phyloP scores from a whole-genome alignment of 306 rosid species.

The Castanospermum australe region DNA sequence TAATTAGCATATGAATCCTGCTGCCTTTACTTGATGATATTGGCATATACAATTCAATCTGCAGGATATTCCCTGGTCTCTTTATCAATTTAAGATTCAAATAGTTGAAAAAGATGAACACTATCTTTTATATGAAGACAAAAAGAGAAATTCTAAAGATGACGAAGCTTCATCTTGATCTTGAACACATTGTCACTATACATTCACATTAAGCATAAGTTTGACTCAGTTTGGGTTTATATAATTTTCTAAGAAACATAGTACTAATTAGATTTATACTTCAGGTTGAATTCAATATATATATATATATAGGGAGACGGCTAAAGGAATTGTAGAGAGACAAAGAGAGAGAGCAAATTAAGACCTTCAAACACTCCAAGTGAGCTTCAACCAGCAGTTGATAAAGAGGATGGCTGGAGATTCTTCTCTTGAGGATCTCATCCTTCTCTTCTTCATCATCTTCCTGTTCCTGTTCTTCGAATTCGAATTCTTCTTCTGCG shows the following conservation, averaged over 20 bases:
- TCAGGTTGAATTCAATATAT: neutral
- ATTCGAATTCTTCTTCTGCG: slow-evolving; percentile 2
- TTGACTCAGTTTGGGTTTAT: neutral
- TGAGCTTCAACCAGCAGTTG: slow-evolving; percentile 62
- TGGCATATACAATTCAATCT: no score
- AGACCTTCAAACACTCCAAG: slow-evolving; percentile 78
- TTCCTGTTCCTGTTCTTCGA: neutral
- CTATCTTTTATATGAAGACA: neutral
- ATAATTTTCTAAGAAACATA: neutral
- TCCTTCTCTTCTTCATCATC: slow-evolving; percentile 14
- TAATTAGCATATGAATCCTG: slow-evolving; percentile 8
- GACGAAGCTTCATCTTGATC: neutral
- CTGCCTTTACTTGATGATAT: neutral
- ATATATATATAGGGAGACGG: no score
- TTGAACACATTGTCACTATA: neutral
- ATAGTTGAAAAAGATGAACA: neutral
- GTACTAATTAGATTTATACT: no score
- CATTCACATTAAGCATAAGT: neutral
- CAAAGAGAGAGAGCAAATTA: neutral
- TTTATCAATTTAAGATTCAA: neutral
- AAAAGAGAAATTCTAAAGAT: neutral
- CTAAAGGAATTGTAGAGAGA: no score
- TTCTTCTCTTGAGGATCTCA: slow-evolving; percentile 69
- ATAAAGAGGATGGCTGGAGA: slow-evolving; percentile 75
- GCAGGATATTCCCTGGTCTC: no score